Evolutionary conservation across 768 basidiomycete species (phyloP).

Genomic region (Baorangia bicolor): DNA sequence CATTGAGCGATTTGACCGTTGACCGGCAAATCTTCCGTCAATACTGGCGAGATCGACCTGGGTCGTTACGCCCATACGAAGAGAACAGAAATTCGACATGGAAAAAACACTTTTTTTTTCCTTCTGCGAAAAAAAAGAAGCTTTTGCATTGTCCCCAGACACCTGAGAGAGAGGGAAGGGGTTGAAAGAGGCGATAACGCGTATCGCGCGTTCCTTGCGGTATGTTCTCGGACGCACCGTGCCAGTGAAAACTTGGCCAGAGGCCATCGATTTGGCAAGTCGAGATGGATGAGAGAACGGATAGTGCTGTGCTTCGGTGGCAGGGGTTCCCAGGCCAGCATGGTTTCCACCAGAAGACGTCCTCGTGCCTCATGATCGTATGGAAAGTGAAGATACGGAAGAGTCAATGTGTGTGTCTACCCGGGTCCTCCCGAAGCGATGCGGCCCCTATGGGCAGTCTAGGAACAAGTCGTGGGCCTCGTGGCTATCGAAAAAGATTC

Average conservation of each 20-base stretch:
- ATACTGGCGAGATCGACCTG: conserved; percentile 27
- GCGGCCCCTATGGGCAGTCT: not conserved
- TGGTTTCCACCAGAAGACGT: conserved; percentile 14
- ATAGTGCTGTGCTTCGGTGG: conserved; percentile 12
- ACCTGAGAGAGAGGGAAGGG: not conserved
- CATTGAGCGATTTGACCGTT: conserved; percentile 12
- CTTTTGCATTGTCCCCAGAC: not conserved
- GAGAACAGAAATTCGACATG: not conserved
- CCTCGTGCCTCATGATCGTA: conserved; percentile 20
- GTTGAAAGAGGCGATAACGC: conserved; percentile 21
- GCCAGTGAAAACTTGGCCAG: conserved; percentile 2
- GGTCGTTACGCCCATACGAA: conserved; percentile 1
- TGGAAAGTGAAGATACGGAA: conserved; percentile 14
- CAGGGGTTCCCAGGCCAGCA: conserved; percentile 13
- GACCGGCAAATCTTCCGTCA: conserved; percentile 16
- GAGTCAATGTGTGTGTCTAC: not conserved
- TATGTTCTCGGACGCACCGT: not conserved
- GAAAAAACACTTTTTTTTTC: not conserved
- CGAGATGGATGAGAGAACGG: conserved; percentile 1
- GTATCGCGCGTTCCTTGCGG: conserved; percentile 10
- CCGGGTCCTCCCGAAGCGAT: conserved; percentile 17
- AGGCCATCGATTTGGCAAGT: conserved; percentile 13
- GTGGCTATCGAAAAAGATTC: not conserved
- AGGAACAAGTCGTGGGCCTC: not conserved
- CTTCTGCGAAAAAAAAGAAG: not conserved